phyloP scores from a whole-genome alignment of 805 yeast species.

The Henningerozyma blattae region DNA sequence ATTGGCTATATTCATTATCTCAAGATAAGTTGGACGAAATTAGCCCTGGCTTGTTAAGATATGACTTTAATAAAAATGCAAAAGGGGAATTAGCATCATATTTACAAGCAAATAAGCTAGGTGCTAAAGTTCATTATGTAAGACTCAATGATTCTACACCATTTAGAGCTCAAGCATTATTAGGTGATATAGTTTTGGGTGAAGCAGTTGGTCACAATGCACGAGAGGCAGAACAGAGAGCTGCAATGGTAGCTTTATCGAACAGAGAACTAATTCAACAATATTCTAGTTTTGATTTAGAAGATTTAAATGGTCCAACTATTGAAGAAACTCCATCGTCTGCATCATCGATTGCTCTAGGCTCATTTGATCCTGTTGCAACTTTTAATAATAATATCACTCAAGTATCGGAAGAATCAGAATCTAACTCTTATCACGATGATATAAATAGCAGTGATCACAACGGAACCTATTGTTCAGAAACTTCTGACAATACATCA shows the following conservation, averaged over 20 bases:
- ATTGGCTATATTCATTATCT: constrained; percentile 41
- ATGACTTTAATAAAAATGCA: constrained; percentile 42
- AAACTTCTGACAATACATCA: too few species aligned
- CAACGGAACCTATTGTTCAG: too few species aligned
- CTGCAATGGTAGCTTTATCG: constrained; percentile 65
- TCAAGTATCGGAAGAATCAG: not conserved
- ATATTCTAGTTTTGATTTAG: constrained; percentile 21
- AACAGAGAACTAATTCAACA: constrained; percentile 44
- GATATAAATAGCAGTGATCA: constrained; percentile 2
- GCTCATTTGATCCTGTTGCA: not conserved
- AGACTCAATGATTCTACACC: constrained; percentile 24
- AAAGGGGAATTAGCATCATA: constrained; percentile 59
- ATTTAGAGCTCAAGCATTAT: constrained; percentile 48
- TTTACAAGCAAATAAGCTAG: constrained; percentile 30
- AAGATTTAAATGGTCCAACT: not conserved
- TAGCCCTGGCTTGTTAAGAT: constrained; percentile 9
- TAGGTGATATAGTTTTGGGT: constrained; percentile 48
- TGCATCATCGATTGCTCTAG: too few species aligned
- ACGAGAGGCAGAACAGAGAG: constrained; percentile 65
- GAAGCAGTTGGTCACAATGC: constrained; percentile 51
- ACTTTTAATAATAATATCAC: not conserved
- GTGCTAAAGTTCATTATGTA: constrained; percentile 10
- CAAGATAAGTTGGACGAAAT: constrained; percentile 9
- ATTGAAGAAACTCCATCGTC: not conserved
- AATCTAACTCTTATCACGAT: constrained; percentile 3